Percentiles rank a stretch among this genome's conserved stretches.
Evolutionary conservation across 257 asterid species (phyloP).

Genomic region (Solanum bulbocastanum): DNA sequence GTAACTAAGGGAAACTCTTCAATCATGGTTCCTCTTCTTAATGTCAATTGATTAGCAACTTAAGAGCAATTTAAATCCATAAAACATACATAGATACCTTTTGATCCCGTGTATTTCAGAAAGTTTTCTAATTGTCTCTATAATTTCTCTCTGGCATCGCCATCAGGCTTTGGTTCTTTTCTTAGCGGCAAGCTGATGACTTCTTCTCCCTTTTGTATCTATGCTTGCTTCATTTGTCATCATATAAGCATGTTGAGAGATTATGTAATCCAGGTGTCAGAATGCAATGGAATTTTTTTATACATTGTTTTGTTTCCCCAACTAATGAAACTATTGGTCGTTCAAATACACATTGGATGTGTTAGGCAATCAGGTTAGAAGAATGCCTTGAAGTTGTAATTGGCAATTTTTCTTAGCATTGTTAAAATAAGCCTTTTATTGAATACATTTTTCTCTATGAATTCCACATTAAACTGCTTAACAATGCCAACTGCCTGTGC

Average conservation of each 20-base stretch:
- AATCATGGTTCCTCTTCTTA: not conserved
- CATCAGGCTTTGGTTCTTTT: not conserved
- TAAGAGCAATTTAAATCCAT: not conserved
- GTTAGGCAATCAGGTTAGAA: not conserved
- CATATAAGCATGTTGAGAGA: not conserved
- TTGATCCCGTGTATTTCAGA: not conserved
- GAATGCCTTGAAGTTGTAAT: not conserved
- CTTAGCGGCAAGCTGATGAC: not conserved
- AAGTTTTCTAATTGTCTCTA: not conserved
- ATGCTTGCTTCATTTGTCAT: not conserved
- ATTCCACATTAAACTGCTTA: not conserved
- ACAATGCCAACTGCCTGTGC: not conserved
- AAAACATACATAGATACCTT: not conserved
- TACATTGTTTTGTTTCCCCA: not conserved
- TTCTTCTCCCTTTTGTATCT: not conserved
- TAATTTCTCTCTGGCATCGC: not conserved
- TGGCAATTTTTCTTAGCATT: not conserved
- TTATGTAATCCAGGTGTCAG: not conserved
- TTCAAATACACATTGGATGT: not conserved
- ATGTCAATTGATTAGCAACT: not conserved
- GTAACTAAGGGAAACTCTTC: not conserved
- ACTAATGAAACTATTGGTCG: not conserved
- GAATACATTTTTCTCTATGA: not conserved
- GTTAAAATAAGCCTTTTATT: not conserved
- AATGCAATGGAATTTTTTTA: not conserved